Evolutionary conservation across 495 filamentous ascomycete species (phyloP).

Genomic region (Rhypophila decipiens): DNA sequence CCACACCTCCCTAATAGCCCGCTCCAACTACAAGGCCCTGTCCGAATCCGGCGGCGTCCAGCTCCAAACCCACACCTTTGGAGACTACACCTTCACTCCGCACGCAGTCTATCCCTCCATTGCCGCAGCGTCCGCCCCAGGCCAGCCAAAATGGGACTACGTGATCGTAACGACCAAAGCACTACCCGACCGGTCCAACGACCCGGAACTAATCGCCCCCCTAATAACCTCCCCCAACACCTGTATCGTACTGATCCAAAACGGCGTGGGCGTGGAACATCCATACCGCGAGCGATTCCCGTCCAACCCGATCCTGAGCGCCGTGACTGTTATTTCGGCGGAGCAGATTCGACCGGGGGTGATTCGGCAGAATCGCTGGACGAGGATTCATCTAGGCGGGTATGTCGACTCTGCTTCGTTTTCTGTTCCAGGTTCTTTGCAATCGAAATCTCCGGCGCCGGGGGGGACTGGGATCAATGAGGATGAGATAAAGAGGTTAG

Average conservation of each 20-base stretch:
- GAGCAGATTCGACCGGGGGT: conserved; percentile 44
- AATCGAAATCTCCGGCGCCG: too few relatives aligned
- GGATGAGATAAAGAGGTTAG: conserved; percentile 22
- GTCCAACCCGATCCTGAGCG: conserved; percentile 48
- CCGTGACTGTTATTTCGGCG: conserved; percentile 52
- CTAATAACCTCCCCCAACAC: conserved; percentile 44
- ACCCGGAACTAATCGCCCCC: conserved; percentile 39
- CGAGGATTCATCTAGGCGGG: conserved; percentile 50
- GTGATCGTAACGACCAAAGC: conserved; percentile 56
- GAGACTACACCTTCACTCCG: conserved; percentile 46
- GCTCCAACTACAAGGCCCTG: conserved; percentile 50
- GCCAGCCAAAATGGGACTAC: conserved; percentile 44
- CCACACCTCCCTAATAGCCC: conserved; percentile 43
- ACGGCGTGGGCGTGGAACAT: conserved; percentile 63
- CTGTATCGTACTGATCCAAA: conserved; percentile 60
- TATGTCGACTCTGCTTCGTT: conserved; percentile 33
- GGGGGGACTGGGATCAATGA: neutral
- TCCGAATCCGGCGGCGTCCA: conserved; percentile 37
- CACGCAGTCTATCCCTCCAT: conserved; percentile 41
- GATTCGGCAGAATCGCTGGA: conserved; percentile 57
- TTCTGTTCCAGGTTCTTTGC: neutral
- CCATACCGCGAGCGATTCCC: conserved; percentile 54
- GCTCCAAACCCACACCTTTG: conserved; percentile 47
- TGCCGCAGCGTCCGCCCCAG: conserved; percentile 22
- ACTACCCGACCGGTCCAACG: conserved; percentile 44